phyloP scores from a whole-genome alignment of 805 yeast genomes.

The Helenozyma rhizophorensis region DNA sequence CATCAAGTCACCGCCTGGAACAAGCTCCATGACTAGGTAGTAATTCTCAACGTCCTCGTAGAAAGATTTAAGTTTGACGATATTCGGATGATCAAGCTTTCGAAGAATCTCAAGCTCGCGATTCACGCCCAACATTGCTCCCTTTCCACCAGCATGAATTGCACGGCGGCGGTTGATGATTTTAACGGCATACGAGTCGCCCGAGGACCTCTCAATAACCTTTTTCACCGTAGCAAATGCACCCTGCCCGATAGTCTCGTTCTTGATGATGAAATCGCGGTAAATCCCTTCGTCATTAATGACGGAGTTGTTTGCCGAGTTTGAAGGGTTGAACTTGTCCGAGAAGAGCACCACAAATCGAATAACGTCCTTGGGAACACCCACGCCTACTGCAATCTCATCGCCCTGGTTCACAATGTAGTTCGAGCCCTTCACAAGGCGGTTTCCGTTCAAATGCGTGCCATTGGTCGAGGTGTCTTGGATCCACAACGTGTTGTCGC shows the following conservation, averaged over 20 bases:
- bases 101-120: constrained; percentile 81
- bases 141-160: constrained; percentile 60
- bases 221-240: constrained; percentile 95
- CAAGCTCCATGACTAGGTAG: constrained; percentile 91
- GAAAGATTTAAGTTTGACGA: constrained; percentile 77
- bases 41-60: constrained; percentile 79
- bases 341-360: constrained; percentile 51
- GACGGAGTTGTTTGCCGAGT: constrained; percentile 21
- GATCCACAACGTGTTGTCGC: constrained; percentile 53
- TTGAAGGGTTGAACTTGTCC: constrained; percentile 32
- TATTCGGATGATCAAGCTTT: constrained; percentile 76
- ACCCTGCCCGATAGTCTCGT: constrained; percentile 93
- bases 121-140: constrained; percentile 67
- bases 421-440: constrained; percentile 71
- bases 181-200: constrained; percentile 85
- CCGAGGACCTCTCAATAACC: constrained; percentile 81
- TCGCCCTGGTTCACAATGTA: constrained; percentile 89
- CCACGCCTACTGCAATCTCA: constrained; percentile 85
- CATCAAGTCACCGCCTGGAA: constrained; percentile 96
- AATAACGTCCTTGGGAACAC: constrained; percentile 67
- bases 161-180: constrained; percentile 77
- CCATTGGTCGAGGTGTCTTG: constrained; percentile 89
- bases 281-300: constrained; percentile 53
- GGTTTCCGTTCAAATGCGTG: constrained; percentile 73
- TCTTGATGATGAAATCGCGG: constrained; percentile 70